Evolutionary conservation across 768 basidiomycete species (phyloP).

Genomic region (Tulasnella calospora): DNA sequence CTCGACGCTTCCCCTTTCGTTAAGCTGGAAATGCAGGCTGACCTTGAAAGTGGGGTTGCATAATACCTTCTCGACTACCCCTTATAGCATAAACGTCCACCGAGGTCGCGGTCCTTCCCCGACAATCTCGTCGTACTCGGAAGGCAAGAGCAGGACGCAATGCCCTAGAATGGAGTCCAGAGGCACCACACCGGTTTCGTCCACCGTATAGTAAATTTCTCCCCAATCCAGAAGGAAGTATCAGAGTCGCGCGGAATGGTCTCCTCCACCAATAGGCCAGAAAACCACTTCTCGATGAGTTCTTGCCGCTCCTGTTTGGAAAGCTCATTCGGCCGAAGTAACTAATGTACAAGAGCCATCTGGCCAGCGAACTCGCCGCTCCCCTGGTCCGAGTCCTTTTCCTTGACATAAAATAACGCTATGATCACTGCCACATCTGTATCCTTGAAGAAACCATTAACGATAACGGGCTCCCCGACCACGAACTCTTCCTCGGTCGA

Average conservation of each 20-base stretch:
- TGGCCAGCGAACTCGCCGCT: slow-evolving; percentile 26
- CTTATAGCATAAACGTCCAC: neutral
- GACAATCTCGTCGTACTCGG: neutral
- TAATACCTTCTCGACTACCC: slow-evolving; percentile 18
- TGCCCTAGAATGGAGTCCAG: slow-evolving; percentile 50
- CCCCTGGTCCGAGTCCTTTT: slow-evolving; percentile 36
- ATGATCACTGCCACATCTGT: slow-evolving; percentile 67
- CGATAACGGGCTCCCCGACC: slow-evolving; percentile 66
- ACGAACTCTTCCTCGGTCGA: slow-evolving; percentile 34
- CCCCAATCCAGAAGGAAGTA: slow-evolving; percentile 45
- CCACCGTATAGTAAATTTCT: slow-evolving; percentile 66
- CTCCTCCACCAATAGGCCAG: too few species aligned
- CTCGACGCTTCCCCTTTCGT: slow-evolving; percentile 3
- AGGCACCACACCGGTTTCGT: slow-evolving; percentile 46
- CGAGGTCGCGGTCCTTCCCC: neutral
- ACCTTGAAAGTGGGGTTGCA: slow-evolving; percentile 22
- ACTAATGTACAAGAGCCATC: slow-evolving; percentile 61
- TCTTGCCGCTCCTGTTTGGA: slow-evolving; percentile 41
- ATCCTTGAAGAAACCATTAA: slow-evolving; percentile 43
- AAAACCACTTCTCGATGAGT: slow-evolving; percentile 53
- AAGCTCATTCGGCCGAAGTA: slow-evolving; percentile 60
- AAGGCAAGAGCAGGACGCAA: slow-evolving; percentile 43
- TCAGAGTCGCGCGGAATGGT: neutral
- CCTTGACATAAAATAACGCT: slow-evolving; percentile 59
- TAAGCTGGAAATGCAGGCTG: slow-evolving; percentile 14